Conservation (phyloP, 139 green algal genomes). For the Desmodesmus armatus region DNA sequence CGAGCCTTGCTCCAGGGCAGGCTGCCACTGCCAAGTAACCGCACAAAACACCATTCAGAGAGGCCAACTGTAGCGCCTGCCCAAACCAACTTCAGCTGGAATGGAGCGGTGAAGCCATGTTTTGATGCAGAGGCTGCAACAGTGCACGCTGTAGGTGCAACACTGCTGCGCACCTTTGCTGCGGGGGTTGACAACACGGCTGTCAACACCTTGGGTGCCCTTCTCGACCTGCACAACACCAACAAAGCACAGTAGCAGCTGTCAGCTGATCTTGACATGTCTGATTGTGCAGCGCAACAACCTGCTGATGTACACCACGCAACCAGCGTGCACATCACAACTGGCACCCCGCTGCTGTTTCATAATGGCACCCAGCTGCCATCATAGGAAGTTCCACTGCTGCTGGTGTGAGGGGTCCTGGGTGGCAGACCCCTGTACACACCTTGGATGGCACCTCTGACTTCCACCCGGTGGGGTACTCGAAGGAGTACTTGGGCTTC, state of each 20-base stretch:
- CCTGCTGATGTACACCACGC: not conserved
- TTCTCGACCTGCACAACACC: constrained; percentile 74
- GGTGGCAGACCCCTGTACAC: too few species aligned
- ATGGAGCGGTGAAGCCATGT: not conserved
- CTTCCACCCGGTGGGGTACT: constrained; percentile 87
- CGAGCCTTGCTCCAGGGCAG: too few species aligned
- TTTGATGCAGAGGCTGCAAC: not conserved
- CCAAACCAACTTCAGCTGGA: too few species aligned
- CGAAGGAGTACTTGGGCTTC: constrained; percentile 79
- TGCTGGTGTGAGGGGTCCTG: not conserved
- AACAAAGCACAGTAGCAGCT: not conserved
- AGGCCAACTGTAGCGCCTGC: too few species aligned
- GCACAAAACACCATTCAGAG: too few species aligned
- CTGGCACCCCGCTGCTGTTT: not conserved
- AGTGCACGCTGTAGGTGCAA: not conserved
- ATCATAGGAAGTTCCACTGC: too few species aligned
- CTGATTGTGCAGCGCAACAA: not conserved
- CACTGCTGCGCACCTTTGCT: constrained; percentile 48
- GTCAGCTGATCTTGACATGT: not conserved
- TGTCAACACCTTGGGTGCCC: constrained; percentile 89
- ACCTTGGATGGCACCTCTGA: constrained; percentile 78
- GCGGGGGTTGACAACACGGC: constrained; percentile 70
- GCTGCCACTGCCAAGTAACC: too few species aligned
- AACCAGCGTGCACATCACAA: not conserved
- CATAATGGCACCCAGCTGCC: not conserved